phyloP scores from a whole-genome alignment of 148 eudicot genomes.

The Dysphania ambrosioides region DNA sequence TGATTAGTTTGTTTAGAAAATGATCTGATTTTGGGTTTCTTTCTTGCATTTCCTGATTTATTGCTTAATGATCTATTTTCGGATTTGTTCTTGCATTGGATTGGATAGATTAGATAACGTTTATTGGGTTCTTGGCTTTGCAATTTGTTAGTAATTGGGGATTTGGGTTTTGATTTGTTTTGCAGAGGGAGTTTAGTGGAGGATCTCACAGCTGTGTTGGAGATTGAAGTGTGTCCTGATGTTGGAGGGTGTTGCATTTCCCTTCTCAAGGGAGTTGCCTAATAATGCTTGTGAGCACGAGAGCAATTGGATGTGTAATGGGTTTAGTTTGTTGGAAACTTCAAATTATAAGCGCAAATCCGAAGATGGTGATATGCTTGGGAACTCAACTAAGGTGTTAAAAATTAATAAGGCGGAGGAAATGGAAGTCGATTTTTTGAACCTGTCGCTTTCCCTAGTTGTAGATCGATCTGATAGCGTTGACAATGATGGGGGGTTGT shows the following conservation, averaged over 20 bases:
- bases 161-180: conserved; percentile 12
- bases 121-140: background rate
- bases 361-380: conserved; percentile 27
- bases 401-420: conserved; percentile 24
- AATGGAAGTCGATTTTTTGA: conserved; percentile 10
- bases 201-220: background rate
- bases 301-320: conserved; percentile 32
- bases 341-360: conserved; percentile 25
- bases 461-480: conserved; percentile 28
- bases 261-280: conserved; percentile 33
- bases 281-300: conserved; percentile 46
- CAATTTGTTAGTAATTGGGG: background rate
- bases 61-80: too few species aligned
- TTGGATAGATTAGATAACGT: background rate
- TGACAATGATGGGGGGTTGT: conserved; percentile 21
- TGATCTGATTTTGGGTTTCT: conserved; percentile 10
- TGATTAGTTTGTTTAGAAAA: background rate
- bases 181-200: conserved; percentile 15
- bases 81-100: background rate
- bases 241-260: conserved; percentile 50
- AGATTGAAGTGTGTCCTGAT: conserved; percentile 19
- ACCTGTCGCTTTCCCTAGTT: conserved; percentile 18
- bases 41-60: conserved; percentile 6
- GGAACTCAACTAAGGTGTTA: conserved; percentile 32
- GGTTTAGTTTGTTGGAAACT: conserved; percentile 20